phyloP scores from a whole-genome alignment of 495 filamentous ascomycete genomes.

The Trichoderma reesei region DNA sequence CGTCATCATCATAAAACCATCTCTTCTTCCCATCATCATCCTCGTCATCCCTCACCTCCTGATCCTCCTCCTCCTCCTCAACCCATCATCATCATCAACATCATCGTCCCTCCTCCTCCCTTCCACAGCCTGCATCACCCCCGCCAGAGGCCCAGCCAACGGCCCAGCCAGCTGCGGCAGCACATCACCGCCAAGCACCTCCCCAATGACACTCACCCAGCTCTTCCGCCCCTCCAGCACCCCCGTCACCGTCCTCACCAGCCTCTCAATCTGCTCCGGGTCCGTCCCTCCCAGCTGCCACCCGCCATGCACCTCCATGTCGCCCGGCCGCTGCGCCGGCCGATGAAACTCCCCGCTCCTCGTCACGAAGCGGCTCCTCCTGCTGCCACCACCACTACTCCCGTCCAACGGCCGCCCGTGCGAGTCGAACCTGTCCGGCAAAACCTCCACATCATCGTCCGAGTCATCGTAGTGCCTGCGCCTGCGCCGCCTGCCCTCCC shows the following conservation, averaged over 20 bases:
- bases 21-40: background rate
- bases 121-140: background rate
- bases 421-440: conserved; percentile 59
- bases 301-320: conserved; percentile 17
- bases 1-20: conserved; percentile 10
- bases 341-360: conserved; percentile 24
- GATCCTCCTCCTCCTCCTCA: no score
- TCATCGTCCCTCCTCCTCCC: conserved; percentile 11
- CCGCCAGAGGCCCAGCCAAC: conserved; percentile 14
- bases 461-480: conserved; percentile 19
- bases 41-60: no score
- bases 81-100: background rate
- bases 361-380: conserved; percentile 10
- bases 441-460: conserved; percentile 30
- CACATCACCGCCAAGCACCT: conserved; percentile 17
- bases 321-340: conserved; percentile 12
- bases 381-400: background rate
- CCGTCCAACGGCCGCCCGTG: conserved; percentile 45
- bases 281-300: conserved; percentile 27
- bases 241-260: conserved; percentile 25
- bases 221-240: conserved; percentile 23
- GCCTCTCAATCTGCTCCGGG: conserved; percentile 21
- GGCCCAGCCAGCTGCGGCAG: background rate
- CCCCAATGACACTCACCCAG: conserved; percentile 22
- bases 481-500: conserved; percentile 15